A percentile compares a stretch with the other conserved stretches of the same genome.
phyloP scores from a whole-genome alignment of 805 yeast genomes.

The Clavispora carvajalis region DNA sequence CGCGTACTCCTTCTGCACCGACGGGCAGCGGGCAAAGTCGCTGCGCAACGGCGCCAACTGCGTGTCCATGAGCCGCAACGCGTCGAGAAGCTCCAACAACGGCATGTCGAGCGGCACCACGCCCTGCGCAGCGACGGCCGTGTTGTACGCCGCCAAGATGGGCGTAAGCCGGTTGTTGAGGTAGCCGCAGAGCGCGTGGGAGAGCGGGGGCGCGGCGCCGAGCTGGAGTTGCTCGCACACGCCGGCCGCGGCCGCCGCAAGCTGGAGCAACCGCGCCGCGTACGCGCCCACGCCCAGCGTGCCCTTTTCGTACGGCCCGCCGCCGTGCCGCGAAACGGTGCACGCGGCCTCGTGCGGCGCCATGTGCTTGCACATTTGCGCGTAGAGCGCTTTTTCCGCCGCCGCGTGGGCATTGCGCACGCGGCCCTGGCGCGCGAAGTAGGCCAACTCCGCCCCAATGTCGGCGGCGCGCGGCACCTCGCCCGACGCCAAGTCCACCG shows the following conservation, averaged over 20 bases:
- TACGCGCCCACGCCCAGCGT: slow-evolving; percentile 53
- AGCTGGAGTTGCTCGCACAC: slow-evolving; percentile 12
- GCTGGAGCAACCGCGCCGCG: slow-evolving; percentile 46
- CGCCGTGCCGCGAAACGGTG: slow-evolving; percentile 26
- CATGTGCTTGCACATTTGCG: slow-evolving; percentile 4
- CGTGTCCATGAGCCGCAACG: slow-evolving; percentile 20
- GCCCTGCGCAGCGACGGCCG: slow-evolving; percentile 7
- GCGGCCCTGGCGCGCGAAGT: slow-evolving; percentile 8
- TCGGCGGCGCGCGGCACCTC: slow-evolving; percentile 6
- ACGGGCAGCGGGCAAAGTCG: slow-evolving; percentile 8
- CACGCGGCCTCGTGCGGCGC: slow-evolving; percentile 41
- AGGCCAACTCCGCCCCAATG: slow-evolving; percentile 8
- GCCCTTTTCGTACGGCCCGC: slow-evolving; percentile 55
- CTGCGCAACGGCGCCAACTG: slow-evolving; percentile 11
- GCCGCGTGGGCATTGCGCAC: slow-evolving; percentile 11
- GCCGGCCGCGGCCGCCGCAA: slow-evolving; percentile 26
- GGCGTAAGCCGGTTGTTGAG: slow-evolving; percentile 10
- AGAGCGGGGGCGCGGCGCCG: slow-evolving; percentile 8
- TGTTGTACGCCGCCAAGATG: slow-evolving; percentile 7
- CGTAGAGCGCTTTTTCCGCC: slow-evolving; percentile 10
- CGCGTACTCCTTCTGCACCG: slow-evolving; percentile 11
- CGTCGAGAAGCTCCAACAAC: slow-evolving; percentile 44
- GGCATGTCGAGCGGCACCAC: slow-evolving; percentile 21
- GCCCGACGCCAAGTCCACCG: slow-evolving; percentile 5
- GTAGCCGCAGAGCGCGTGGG: slow-evolving; percentile 10